phyloP scores from a whole-genome alignment of 495 filamentous ascomycete genomes.

The Aspergillus diversus region DNA sequence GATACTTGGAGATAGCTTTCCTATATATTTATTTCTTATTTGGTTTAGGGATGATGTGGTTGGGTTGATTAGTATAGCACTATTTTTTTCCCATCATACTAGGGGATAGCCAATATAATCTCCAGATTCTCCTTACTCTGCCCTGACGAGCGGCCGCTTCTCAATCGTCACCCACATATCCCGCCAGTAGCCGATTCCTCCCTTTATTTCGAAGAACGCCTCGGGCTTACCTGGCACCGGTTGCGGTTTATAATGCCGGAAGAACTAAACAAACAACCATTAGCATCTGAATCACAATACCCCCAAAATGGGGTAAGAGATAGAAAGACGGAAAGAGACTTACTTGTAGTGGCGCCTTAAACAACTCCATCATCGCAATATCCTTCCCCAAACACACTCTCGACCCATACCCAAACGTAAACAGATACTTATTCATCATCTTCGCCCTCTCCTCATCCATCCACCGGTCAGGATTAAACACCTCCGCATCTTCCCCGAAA shows the following conservation, averaged over 20 bases:
- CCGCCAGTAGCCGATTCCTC: slow-evolving; percentile 52
- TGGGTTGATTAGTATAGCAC: too few relatives aligned
- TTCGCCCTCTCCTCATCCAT: slow-evolving; percentile 47
- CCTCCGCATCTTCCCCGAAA: slow-evolving; percentile 53
- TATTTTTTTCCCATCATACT: too few relatives aligned
- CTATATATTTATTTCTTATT: too few relatives aligned
- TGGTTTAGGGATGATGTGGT: too few relatives aligned
- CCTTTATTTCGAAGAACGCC: slow-evolving; percentile 47
- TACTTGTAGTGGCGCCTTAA: slow-evolving; percentile 55
- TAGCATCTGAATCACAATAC: too few relatives aligned
- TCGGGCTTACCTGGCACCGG: slow-evolving; percentile 37
- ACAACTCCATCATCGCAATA: slow-evolving; percentile 62
- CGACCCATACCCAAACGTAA: slow-evolving; percentile 59
- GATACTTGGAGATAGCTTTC: slow-evolving; percentile 41
- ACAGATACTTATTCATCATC: slow-evolving; percentile 53
- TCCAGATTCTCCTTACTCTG: slow-evolving; percentile 1
- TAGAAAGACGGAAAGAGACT: too few relatives aligned
- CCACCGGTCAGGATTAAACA: slow-evolving; percentile 47
- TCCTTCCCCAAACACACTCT: slow-evolving; percentile 57
- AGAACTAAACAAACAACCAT: slow-evolving; percentile 36
- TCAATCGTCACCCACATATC: slow-evolving; percentile 51
- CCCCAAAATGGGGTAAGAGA: too few relatives aligned
- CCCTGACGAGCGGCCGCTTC: slow-evolving; percentile 25
- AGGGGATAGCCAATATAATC: too few relatives aligned
- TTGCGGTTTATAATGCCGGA: slow-evolving; percentile 39